These are phyloP conservation scores for Termitomyces sp. DNA, from an alignment of 768 basidiomycete genomes.

Conservation along the genomic window DNA sequence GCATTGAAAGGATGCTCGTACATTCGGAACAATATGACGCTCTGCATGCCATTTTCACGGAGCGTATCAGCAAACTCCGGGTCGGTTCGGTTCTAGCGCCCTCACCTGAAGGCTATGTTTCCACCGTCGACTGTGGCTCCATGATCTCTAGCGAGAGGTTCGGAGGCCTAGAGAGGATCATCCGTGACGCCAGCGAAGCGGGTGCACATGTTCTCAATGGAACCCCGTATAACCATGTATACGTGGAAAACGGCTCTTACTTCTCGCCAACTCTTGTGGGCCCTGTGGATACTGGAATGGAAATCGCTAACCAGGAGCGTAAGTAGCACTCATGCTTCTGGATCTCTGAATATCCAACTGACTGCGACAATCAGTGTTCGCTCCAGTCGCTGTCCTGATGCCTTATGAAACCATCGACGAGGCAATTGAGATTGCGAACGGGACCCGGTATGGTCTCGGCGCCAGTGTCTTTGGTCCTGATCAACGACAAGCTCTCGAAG, in stretches of 20 bases:
- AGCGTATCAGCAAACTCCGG: constrained; percentile 70
- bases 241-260: constrained; percentile 72
- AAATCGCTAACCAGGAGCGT: constrained; percentile 82
- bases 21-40: constrained; percentile 76
- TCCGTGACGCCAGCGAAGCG: constrained; percentile 61
- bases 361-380: constrained; percentile 66
- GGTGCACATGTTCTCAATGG: constrained; percentile 76
- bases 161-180: constrained; percentile 62
- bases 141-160: constrained; percentile 84
- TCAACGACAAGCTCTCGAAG: constrained; percentile 71
- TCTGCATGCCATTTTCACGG: constrained; percentile 61
- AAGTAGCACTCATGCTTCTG: constrained; percentile 28
- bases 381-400: constrained; percentile 86
- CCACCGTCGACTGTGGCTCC: constrained; percentile 80
- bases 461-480: constrained; percentile 93
- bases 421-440: constrained; percentile 85
- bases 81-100: constrained; percentile 72
- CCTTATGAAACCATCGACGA: constrained; percentile 82
- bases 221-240: constrained; percentile 58
- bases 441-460: constrained; percentile 86
- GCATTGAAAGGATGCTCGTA: constrained; percentile 90
- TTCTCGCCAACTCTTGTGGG: constrained; percentile 88
- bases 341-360: not conserved
- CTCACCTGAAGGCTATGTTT: constrained; percentile 65
- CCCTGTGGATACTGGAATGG: constrained; percentile 67